Evolutionary conservation across 306 rosid genomes (phyloP).

Genomic region (Notholithocarpus densiflorus): DNA sequence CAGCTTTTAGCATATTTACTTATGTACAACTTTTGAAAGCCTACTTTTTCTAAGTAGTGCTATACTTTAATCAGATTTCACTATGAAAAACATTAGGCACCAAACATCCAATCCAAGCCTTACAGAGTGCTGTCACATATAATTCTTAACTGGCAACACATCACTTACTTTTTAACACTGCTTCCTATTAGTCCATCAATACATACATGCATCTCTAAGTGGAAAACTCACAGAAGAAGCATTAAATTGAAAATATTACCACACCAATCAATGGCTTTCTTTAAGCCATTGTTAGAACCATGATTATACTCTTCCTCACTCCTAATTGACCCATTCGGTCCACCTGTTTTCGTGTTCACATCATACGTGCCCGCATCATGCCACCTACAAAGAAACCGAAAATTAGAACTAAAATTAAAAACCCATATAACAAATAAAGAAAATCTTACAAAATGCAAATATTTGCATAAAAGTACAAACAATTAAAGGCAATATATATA

Average conservation of each 20-base stretch:
- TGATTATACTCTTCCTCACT: conserved; percentile 80
- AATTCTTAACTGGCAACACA: not conserved
- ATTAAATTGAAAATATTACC: conserved; percentile 32
- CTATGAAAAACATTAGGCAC: not conserved
- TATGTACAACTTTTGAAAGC: too few relatives aligned
- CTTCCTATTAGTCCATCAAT: not conserved
- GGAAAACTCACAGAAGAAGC: not conserved
- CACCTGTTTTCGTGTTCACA: conserved; percentile 68
- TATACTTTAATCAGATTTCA: not conserved
- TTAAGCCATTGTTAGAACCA: conserved; percentile 78
- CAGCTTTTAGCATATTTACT: too few relatives aligned
- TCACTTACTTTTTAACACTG: not conserved
- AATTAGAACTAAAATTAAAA: not conserved
- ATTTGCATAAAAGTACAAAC: not conserved
- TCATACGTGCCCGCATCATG: conserved; percentile 98
- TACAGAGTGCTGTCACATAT: not conserved
- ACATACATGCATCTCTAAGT: not conserved
- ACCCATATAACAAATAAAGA: not conserved
- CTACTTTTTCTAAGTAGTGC: too few relatives aligned
- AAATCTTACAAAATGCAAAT: not conserved
- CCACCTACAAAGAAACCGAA: conserved; percentile 50
- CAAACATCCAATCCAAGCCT: not conserved
- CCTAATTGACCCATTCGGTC: conserved; percentile 89
- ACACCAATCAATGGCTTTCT: conserved; percentile 83
- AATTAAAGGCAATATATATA: not conserved